Evolutionary conservation across 192 early-diverging fungal species (phyloP), one percentile per base, ranked within the genome.

Genomic region (Dissophora ornata): DNA sequence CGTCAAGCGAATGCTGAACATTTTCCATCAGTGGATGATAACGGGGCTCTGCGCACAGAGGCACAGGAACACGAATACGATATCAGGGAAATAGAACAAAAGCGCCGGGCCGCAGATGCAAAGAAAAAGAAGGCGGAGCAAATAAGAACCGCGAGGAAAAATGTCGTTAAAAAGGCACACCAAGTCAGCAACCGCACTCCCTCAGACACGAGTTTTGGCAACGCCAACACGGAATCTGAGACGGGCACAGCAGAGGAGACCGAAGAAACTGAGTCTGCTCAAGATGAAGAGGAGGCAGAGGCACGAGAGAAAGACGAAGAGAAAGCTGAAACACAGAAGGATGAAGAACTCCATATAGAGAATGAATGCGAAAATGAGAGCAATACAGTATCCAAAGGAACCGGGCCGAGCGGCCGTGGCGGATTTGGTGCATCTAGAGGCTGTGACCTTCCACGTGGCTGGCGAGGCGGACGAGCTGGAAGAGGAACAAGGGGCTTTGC

Each of bases 281-380:
- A n/a, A n/a, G n/a, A n/a, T n/a, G n/a, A n/a, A n/a, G n/a, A n/a
- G n/a, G n/a, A n/a, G n/a, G n/a, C n/a, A n/a, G n/a, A n/a, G n/a
- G n/a, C n/a, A n/a, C 8, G 47, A 30, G 21, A 48, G 38, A 40
- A 38, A 24, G 34, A 30, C 13, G 41, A 52, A n/a, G 67, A 60
- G 1, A 13, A 38, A 13, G 36, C 36, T 38, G 36, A 38, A 9
- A 13, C 6, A 26, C 57, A 48, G 38, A 40, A 33, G 24, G 32
- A 28, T 15, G 36, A 50, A 9, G 65, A 58, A 2, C n/a, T n/a
- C n/a, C n/a, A n/a, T n/a, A n/a, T n/a, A n/a, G n/a, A n/a, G n/a
- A n/a, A n/a, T n/a, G n/a, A n/a, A n/a, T n/a, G n/a, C n/a, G n/a
- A n/a, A n/a, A n/a, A n/a, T n/a, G n/a, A n/a, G n/a, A n/a, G n/a